Conservation (phyloP, 176 grass and related monocot species). For the Avena insularis region DNA sequence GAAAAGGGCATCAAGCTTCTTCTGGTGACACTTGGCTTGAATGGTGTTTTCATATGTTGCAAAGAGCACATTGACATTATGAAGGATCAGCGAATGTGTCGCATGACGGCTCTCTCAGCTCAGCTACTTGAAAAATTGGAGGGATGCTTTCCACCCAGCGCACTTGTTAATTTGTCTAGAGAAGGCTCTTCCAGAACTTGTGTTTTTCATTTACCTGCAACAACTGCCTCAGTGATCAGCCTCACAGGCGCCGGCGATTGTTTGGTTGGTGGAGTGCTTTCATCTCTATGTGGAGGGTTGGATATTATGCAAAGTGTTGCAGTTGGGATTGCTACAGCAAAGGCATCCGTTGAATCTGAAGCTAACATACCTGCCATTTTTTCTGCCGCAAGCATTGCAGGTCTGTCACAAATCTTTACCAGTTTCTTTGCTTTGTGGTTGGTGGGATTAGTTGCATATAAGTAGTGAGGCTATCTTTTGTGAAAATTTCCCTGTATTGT, state of each 20-base stretch:
- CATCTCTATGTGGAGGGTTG: conserved; percentile 70
- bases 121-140: conserved; percentile 58
- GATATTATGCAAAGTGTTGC: conserved; percentile 76
- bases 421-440: background rate
- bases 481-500: background rate
- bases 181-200: conserved; percentile 54
- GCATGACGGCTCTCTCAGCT: conserved; percentile 27
- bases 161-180: conserved; percentile 32
- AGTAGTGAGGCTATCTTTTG: background rate
- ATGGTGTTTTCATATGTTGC: conserved; percentile 85
- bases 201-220: conserved; percentile 82
- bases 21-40: conserved; percentile 76
- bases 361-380: conserved; percentile 70
- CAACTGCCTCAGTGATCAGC: conserved; percentile 70
- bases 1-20: conserved; percentile 87
- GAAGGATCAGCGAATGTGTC: conserved; percentile 50
- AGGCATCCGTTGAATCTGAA: conserved; percentile 84
- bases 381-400: conserved; percentile 61
- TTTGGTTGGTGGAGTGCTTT: conserved; percentile 82
- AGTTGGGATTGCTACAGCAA: conserved; percentile 74
- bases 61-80: conserved; percentile 48
- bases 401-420: conserved; percentile 38
- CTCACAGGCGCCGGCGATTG: conserved; percentile 89
- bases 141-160: conserved; percentile 32
- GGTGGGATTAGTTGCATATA: conserved; percentile 21